Conservation (phyloP, 2,329 filamentous ascomycete species). For the Furcasterigmium furcatum region DNA sequence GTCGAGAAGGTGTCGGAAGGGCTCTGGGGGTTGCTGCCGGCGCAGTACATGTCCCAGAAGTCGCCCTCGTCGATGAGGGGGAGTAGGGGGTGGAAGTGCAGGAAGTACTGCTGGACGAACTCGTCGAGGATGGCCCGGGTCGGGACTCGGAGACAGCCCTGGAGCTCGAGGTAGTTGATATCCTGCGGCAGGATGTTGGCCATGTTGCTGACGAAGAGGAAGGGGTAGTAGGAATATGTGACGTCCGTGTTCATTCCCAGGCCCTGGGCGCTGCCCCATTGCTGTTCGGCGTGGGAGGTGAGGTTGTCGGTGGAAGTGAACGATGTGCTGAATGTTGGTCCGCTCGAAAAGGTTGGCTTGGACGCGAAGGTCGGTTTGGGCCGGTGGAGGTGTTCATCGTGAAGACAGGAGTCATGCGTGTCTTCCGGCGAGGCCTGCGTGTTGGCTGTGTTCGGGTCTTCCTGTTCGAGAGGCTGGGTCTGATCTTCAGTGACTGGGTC, state of each 20-base stretch:
- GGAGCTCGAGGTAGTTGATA: conserved; percentile 40
- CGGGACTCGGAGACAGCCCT: conserved; percentile 43
- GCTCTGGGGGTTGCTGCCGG: conserved; percentile 16
- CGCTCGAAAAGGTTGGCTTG: neutral
- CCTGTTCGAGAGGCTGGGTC: no score
- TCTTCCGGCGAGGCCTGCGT: neutral
- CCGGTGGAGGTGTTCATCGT: neutral
- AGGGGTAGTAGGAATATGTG: conserved; percentile 40
- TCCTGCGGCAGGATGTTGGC: conserved; percentile 38
- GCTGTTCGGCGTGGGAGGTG: neutral
- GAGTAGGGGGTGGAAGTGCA: conserved; percentile 42
- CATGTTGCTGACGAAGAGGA: conserved; percentile 29
- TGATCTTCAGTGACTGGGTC: no score
- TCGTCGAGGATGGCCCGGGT: conserved; percentile 36
- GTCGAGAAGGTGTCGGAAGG: conserved; percentile 7
- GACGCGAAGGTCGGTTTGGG: neutral
- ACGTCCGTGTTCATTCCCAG: conserved; percentile 24
- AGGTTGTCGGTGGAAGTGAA: neutral
- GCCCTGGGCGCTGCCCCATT: conserved; percentile 8
- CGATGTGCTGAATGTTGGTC: neutral
- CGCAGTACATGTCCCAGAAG: conserved; percentile 38
- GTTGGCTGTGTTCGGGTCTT: neutral
- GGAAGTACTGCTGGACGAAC: conserved; percentile 45
- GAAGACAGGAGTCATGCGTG: neutral
- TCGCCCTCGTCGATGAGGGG: conserved; percentile 42